Conservation (phyloP, 495 filamentous ascomycete species). For the Glonium stellatum region DNA sequence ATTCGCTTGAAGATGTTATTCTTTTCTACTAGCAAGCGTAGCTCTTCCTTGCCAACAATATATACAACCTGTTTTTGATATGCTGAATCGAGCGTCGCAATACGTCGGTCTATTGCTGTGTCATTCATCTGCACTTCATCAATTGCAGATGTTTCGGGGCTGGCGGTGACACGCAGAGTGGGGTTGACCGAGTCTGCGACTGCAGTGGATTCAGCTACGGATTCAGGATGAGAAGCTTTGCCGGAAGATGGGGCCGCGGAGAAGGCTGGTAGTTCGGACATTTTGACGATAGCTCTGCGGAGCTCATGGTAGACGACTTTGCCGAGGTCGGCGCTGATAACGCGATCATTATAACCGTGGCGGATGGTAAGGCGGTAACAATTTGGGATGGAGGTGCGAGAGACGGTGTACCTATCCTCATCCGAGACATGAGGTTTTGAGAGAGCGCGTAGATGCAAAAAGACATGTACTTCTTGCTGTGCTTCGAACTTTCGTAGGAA, state of each 20-base stretch:
- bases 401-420: constrained; percentile 43
- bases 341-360: constrained; percentile 61
- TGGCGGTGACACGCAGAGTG: not conserved
- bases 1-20: constrained; percentile 41
- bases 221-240: not conserved
- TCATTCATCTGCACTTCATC: not conserved
- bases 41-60: constrained; percentile 65
- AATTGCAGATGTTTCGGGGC: not conserved
- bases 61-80: constrained; percentile 56
- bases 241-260: not conserved
- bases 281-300: constrained; percentile 40
- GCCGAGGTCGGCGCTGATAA: constrained; percentile 55
- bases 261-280: not conserved
- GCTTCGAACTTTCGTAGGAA: constrained; percentile 31
- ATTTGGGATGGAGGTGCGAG: constrained; percentile 43
- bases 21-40: constrained; percentile 42
- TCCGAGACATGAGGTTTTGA: constrained; percentile 17
- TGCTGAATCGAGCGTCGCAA: constrained; percentile 43
- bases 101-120: not conserved
- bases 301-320: constrained; percentile 53
- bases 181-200: not conserved
- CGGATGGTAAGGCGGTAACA: constrained; percentile 59
- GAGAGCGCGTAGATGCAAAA: constrained; percentile 30
- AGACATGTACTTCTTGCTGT: constrained; percentile 26
- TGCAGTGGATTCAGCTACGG: not conserved